Percentiles rank a stretch among this genome's conserved stretches.
phyloP scores from a whole-genome alignment of 768 basidiomycete species.

The Hydnum rufescens region DNA sequence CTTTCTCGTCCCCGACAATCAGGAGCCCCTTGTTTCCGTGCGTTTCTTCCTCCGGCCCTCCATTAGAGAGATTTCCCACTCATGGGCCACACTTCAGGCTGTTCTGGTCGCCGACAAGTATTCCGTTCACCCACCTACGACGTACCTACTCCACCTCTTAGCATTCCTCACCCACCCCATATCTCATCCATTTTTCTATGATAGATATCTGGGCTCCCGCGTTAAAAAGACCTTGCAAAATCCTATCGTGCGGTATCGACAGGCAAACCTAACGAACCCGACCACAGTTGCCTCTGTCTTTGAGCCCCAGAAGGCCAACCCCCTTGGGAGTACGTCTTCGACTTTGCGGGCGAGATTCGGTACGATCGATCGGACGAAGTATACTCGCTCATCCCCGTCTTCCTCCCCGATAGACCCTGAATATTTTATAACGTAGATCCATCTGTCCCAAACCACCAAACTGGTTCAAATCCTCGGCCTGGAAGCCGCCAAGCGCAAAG shows the following conservation, averaged over 20 bases:
- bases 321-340: slow-evolving; percentile 68
- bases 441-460: slow-evolving; percentile 53
- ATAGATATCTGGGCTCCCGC: slow-evolving; percentile 57
- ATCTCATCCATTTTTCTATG: background rate
- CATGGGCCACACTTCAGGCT: slow-evolving; percentile 24
- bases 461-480: slow-evolving; percentile 46
- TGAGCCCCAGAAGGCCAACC: slow-evolving; percentile 27
- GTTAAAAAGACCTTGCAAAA: slow-evolving; percentile 52
- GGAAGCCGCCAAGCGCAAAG: slow-evolving; percentile 62
- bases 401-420: background rate
- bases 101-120: slow-evolving; percentile 57
- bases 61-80: background rate
- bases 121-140: slow-evolving; percentile 53
- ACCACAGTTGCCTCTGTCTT: slow-evolving; percentile 23
- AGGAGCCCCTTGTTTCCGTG: background rate
- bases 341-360: slow-evolving; percentile 63
- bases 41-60: background rate
- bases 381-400: slow-evolving; percentile 4
- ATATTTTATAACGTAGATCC: slow-evolving; percentile 30
- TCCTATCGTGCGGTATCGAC: slow-evolving; percentile 56
- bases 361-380: slow-evolving; percentile 61
- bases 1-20: slow-evolving; percentile 26
- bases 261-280: slow-evolving; percentile 58
- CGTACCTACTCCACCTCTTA: slow-evolving; percentile 22
- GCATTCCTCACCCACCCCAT: slow-evolving; percentile 5